Conservation (phyloP, 2,329 filamentous ascomycete genomes). For the Elsinoe fawcettii region DNA sequence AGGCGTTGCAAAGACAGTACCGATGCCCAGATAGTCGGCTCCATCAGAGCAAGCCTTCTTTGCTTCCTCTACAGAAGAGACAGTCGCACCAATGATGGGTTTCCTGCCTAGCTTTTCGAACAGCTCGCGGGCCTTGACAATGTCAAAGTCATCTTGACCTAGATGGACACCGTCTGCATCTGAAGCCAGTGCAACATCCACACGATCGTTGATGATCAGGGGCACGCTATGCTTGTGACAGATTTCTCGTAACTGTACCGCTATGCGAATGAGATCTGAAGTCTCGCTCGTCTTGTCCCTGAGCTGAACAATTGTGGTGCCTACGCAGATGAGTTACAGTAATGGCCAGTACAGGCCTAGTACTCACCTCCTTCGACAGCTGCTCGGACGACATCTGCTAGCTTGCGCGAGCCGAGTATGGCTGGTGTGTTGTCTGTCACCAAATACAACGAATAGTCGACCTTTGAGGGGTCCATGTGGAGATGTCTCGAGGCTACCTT, state of each 20-base stretch:
- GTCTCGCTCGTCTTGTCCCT: constrained; percentile 81
- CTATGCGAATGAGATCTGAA: constrained; percentile 60
- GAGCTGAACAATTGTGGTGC: constrained; percentile 78
- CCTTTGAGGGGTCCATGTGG: constrained; percentile 25
- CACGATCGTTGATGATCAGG: constrained; percentile 83
- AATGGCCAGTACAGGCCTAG: not conserved
- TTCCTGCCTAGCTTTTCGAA: constrained; percentile 51
- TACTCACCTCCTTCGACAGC: constrained; percentile 62
- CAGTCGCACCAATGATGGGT: constrained; percentile 83
- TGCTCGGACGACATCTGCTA: constrained; percentile 65
- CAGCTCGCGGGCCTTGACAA: constrained; percentile 59
- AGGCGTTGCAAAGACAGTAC: constrained; percentile 77
- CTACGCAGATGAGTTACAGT: constrained; percentile 29
- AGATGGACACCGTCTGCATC: constrained; percentile 89
- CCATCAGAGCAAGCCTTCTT: constrained; percentile 61
- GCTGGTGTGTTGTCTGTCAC: constrained; percentile 88
- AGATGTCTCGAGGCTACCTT: not conserved
- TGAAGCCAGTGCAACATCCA: constrained; percentile 79
- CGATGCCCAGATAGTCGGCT: constrained; percentile 87
- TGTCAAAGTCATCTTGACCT: constrained; percentile 84
- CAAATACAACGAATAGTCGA: constrained; percentile 78
- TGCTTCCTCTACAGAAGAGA: constrained; percentile 67
- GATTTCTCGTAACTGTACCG: constrained; percentile 60
- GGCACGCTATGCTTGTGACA: constrained; percentile 64
- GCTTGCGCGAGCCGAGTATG: constrained; percentile 64